These are phyloP conservation scores for Pythium rishiriense DNA, from an alignment of 352 stramenopile species.

Conservation along the genomic window DNA sequence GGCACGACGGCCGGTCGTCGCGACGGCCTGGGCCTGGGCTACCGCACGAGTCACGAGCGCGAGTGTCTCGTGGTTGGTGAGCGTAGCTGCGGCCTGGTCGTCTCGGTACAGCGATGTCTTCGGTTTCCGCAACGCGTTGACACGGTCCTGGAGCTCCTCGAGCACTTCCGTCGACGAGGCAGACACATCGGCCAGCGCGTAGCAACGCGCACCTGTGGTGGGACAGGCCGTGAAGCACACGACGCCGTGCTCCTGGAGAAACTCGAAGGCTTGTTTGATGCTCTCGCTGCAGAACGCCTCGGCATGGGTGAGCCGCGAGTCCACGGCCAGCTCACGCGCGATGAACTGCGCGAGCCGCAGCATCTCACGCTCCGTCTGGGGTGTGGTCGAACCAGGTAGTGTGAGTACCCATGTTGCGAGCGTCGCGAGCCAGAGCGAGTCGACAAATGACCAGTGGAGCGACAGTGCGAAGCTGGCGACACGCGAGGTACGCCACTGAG, in stretches of 20 bases:
- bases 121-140: slow-evolving; percentile 50
- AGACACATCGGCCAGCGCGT: slow-evolving; percentile 16
- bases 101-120: slow-evolving; percentile 45
- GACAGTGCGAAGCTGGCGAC: slow-evolving; percentile 62
- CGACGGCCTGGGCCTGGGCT: slow-evolving; percentile 30
- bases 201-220: slow-evolving; percentile 33
- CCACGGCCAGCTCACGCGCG: slow-evolving; percentile 49
- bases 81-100: slow-evolving; percentile 29
- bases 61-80: slow-evolving; percentile 32
- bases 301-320: slow-evolving; percentile 46
- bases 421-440: slow-evolving; percentile 67
- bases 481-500: slow-evolving; percentile 36
- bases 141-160: slow-evolving; percentile 37
- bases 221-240: slow-evolving; percentile 35
- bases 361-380: slow-evolving; percentile 38
- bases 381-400: not conserved
- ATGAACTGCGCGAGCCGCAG: slow-evolving; percentile 57
- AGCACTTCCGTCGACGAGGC: slow-evolving; percentile 9
- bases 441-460: slow-evolving; percentile 76
- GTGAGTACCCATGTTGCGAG: slow-evolving; percentile 47
- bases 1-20: not conserved
- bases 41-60: slow-evolving; percentile 36
- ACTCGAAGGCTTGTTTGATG: slow-evolving; percentile 75
- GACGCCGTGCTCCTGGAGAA: slow-evolving; percentile 47
- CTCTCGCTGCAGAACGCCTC: slow-evolving; percentile 77